Conservation (phyloP, 1,284 basidiomycete species). For the Ustilago crameri region DNA sequence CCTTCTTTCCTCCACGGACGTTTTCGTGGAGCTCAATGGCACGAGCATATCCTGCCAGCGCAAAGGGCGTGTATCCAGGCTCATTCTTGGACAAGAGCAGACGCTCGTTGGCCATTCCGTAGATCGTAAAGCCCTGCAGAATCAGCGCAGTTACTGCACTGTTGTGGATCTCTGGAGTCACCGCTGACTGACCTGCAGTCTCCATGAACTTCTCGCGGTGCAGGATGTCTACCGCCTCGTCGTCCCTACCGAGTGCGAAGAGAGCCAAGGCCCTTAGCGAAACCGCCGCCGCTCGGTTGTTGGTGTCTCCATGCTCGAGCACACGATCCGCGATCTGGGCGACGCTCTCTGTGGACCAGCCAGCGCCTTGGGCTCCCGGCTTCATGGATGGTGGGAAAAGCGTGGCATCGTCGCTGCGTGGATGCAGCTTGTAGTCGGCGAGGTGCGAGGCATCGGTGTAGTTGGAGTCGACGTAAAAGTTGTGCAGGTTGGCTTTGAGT, state of each 20-base stretch:
- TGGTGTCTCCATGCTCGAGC: slow-evolving; percentile 38
- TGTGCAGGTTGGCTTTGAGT: slow-evolving; percentile 44
- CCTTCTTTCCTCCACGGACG: slow-evolving; percentile 58
- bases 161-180: slow-evolving; percentile 37
- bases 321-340: slow-evolving; percentile 41
- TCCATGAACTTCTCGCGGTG: slow-evolving; percentile 57
- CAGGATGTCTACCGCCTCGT: slow-evolving; percentile 57
- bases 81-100: slow-evolving; percentile 40
- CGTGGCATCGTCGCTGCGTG: slow-evolving; percentile 28
- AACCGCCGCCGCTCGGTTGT: slow-evolving; percentile 32
- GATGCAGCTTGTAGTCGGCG: slow-evolving; percentile 43
- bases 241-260: slow-evolving; percentile 60
- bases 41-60: slow-evolving; percentile 57
- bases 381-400: slow-evolving; percentile 56
- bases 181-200: slow-evolving; percentile 36
- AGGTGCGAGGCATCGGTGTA: slow-evolving; percentile 56
- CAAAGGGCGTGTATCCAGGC: slow-evolving; percentile 53
- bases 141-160: slow-evolving; percentile 44
- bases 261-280: slow-evolving; percentile 56
- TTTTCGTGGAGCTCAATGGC: slow-evolving; percentile 65
- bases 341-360: slow-evolving; percentile 52
- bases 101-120: slow-evolving; percentile 65
- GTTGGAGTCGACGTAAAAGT: slow-evolving; percentile 38
- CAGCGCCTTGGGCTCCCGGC: slow-evolving; percentile 29
- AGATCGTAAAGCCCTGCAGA: slow-evolving; percentile 58